phyloP scores from a whole-genome alignment of 352 stramenopile genomes.

The Pythium grandisporangium region DNA sequence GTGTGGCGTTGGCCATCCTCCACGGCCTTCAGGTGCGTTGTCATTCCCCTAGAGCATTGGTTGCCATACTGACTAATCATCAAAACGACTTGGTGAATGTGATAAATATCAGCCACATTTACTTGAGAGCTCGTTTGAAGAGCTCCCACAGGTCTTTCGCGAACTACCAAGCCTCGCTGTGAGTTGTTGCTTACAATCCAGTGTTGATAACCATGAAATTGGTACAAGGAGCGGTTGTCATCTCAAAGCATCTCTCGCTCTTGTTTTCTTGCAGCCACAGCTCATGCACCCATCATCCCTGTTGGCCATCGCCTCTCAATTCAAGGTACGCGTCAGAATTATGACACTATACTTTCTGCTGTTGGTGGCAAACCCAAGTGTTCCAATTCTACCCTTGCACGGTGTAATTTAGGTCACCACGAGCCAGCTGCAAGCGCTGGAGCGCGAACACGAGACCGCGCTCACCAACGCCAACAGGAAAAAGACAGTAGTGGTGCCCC shows the following conservation, averaged over 20 bases:
- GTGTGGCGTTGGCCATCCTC: conserved; percentile 48
- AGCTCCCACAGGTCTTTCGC: conserved; percentile 72
- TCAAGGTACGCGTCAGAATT: conserved; percentile 17
- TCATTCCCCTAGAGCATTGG: no score
- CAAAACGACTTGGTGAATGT: no score
- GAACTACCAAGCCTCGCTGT: no score
- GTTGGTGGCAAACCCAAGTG: neutral
- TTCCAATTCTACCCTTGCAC: no score
- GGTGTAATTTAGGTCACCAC: conserved; percentile 4
- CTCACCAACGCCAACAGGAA: conserved; percentile 1
- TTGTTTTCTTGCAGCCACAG: conserved; percentile 19
- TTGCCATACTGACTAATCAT: no score
- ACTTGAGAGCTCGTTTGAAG: conserved; percentile 55
- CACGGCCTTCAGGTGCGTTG: conserved; percentile 31
- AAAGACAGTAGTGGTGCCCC: no score
- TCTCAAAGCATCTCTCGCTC: no score
- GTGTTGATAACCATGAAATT: no score
- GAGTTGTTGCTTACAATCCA: no score
- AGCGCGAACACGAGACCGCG: conserved; percentile 2
- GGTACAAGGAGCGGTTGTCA: no score
- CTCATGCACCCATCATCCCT: conserved; percentile 16
- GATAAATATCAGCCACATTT: no score
- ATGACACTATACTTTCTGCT: no score
- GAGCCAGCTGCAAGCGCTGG: conserved; percentile 4
- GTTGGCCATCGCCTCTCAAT: conserved; percentile 13